Evolutionary conservation across 2,329 filamentous ascomycete genomes (phyloP), one percentile per base, ranked within the genome.

Genomic region (Chaetomiaceae sp.): DNA sequence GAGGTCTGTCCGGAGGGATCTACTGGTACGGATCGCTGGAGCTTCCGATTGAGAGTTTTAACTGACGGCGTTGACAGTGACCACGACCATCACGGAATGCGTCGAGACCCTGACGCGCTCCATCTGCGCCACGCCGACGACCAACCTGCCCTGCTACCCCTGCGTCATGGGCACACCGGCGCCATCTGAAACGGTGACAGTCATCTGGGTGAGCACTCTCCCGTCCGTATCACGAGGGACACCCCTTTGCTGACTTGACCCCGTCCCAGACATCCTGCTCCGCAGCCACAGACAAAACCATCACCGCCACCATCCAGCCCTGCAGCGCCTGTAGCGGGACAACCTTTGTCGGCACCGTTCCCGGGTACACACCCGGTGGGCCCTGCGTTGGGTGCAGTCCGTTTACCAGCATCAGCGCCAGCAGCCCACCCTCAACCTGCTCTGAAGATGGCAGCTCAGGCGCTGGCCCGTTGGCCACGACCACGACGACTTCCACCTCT

Each of bases 101-200:
- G 42, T 57, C 4, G 55, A 61, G 4, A 66, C 65, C 1, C 59
- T 67, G 44, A 62, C 61, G 4, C 58, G 64, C 7, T 62, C 66
- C 8, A 66, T 68, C 52, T 68, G 64, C 57, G 56, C 65, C 22
- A 67, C 60, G 3, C 58, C 59, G 4, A 59, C 58, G 14, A 49
- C 60, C 6, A 59, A 59, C 34, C 50, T 50, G 12, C 66, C 66
- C 3, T 69, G 65, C 54, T 69, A 68, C 31, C 59, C 64, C 5
- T 68, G 67, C 47, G 56, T 64, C n/a, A 50, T 63, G 27, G 55
- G 60, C 25, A 54, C 60, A 4, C 61, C 60, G 12, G 22, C 61
- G 12, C 53, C 58, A 3, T 45, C 57, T 6, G 57, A 64, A 45
- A 50, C 56, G 8, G 54, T 61, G 23, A 68, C 66, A 2, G 64